These are phyloP conservation scores for Grosmannia huntii DNA, from an alignment of 2,329 filamentous ascomycete species.

Conservation along the genomic window DNA sequence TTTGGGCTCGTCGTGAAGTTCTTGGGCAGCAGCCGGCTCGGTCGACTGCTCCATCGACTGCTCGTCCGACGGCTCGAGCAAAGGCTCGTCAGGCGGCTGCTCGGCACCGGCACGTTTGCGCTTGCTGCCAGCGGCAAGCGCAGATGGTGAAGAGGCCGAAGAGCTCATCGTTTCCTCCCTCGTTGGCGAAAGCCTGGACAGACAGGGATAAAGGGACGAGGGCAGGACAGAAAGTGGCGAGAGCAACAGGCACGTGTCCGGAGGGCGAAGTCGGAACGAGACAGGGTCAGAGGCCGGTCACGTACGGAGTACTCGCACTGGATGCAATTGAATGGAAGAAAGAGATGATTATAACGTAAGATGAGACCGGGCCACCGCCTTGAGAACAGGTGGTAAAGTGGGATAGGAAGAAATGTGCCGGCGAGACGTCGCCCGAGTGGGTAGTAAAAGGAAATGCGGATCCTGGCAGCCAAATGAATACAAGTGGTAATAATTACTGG, in stretches of 20 bases:
- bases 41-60: not conserved
- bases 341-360: not conserved
- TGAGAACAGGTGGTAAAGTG: not conserved
- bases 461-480: not conserved
- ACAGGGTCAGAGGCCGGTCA: not conserved
- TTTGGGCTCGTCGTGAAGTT: not conserved
- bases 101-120: conserved; percentile 8
- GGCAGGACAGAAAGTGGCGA: not conserved
- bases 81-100: not conserved
- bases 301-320: not conserved
- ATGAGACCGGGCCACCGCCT: not conserved
- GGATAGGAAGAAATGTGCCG: not conserved
- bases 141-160: not conserved
- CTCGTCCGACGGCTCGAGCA: no score
- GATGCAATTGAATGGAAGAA: not conserved
- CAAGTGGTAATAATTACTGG: not conserved
- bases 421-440: not conserved
- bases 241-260: not conserved
- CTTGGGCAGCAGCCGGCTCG: not conserved
- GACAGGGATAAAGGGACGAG: not conserved
- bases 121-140: conserved; percentile 8
- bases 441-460: not conserved
- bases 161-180: not conserved
- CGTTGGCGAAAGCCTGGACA: no score
- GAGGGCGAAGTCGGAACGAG: not conserved